Evolutionary conservation across 208 protist species (phyloP).

Genomic region (Acanthamoeba castellanii): DNA sequence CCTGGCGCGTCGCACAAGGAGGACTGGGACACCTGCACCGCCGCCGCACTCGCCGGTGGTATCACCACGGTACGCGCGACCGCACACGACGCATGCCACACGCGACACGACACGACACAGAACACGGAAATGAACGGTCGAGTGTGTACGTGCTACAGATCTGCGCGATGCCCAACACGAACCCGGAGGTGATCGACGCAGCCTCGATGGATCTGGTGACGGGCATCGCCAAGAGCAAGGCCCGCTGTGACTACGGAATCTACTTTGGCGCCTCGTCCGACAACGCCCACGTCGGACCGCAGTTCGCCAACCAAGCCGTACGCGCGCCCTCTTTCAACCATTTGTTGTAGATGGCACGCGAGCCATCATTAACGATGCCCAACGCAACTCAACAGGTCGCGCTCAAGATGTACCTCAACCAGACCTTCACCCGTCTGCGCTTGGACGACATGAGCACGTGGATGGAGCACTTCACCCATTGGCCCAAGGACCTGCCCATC

Average conservation of each 20-base stretch:
- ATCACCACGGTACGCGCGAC: conserved; percentile 87
- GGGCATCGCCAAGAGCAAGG: conserved; percentile 75
- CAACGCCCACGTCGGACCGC: conserved; percentile 72
- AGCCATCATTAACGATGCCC: too few species aligned
- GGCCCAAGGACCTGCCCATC: conserved; percentile 77
- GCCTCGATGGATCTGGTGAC: conserved; percentile 77
- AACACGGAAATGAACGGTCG: neutral
- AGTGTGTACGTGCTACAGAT: neutral
- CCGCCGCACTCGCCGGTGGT: conserved; percentile 94
- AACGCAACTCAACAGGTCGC: neutral
- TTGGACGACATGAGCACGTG: conserved; percentile 81
- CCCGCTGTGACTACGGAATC: conserved; percentile 83
- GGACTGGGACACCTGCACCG: conserved; percentile 93
- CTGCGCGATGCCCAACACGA: conserved; percentile 87
- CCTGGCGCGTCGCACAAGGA: conserved; percentile 95
- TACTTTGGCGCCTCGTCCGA: conserved; percentile 77
- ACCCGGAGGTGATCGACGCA: conserved; percentile 81
- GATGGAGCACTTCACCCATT: conserved; percentile 82
- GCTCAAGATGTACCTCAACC: conserved; percentile 84
- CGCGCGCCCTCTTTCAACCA: neutral
- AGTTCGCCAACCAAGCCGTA: conserved; percentile 74
- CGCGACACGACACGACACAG: neutral
- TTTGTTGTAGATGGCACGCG: neutral
- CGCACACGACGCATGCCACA: neutral
- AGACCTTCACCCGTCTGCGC: conserved; percentile 80